phyloP scores from a whole-genome alignment of 306 rosid species.

The Chamaecrista fasciculata region DNA sequence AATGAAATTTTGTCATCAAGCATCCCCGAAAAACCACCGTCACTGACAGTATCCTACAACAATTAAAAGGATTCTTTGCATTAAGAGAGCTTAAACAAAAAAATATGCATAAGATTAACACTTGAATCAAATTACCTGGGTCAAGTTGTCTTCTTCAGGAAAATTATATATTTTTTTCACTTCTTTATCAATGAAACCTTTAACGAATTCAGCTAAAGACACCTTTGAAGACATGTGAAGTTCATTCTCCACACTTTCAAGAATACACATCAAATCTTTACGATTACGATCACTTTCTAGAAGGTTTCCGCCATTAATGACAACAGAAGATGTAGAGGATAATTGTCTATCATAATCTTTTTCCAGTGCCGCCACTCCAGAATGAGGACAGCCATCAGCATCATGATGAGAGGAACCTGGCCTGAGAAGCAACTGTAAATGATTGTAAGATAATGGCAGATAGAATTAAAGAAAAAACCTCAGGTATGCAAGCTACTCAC shows the following conservation, averaged over 20 bases:
- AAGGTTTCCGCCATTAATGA: slow-evolving; percentile 28
- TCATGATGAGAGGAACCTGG: slow-evolving; percentile 35
- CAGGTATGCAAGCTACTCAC: slow-evolving; percentile 55
- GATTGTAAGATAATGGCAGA: slow-evolving; percentile 28
- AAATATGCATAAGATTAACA: slow-evolving; percentile 2
- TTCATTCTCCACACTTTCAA: slow-evolving; percentile 61
- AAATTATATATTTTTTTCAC: slow-evolving; percentile 40
- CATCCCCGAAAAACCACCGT: slow-evolving; percentile 30
- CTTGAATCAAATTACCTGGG: slow-evolving; percentile 47
- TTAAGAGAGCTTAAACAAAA: slow-evolving; percentile 8
- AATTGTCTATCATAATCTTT: slow-evolving; percentile 36
- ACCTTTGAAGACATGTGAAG: slow-evolving; percentile 63
- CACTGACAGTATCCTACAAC: slow-evolving; percentile 52
- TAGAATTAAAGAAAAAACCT: slow-evolving; percentile 32
- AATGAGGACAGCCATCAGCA: slow-evolving; percentile 43
- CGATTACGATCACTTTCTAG: slow-evolving; percentile 28
- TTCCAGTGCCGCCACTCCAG: slow-evolving; percentile 33
- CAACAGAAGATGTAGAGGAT: slow-evolving; percentile 27
- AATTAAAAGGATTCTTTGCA: slow-evolving; percentile 31
- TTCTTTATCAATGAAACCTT: slow-evolving; percentile 53
- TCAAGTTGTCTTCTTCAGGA: slow-evolving; percentile 31
- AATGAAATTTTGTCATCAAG: slow-evolving; percentile 27
- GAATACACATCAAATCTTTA: slow-evolving; percentile 45
- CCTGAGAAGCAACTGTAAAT: slow-evolving; percentile 52
- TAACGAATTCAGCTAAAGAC: slow-evolving; percentile 50